These are phyloP conservation scores for Phylloporus sp. DNA, from an alignment of 768 basidiomycete species.

Conservation along the genomic window DNA sequence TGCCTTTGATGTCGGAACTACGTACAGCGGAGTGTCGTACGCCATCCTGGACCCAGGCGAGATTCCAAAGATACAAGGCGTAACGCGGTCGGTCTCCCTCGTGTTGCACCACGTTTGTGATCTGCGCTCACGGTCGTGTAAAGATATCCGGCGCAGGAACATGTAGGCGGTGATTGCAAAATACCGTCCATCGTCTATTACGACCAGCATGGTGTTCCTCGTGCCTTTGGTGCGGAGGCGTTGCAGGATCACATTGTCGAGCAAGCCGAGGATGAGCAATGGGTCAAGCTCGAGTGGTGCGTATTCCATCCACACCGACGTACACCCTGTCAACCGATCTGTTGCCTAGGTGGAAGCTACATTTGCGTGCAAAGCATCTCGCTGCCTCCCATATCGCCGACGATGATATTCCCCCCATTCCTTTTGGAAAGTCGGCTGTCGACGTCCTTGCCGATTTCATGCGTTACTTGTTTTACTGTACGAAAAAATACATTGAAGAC, in stretches of 20 bases:
- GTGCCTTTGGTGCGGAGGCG: slow-evolving; percentile 46
- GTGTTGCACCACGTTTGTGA: slow-evolving; percentile 5
- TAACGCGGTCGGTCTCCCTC: slow-evolving; percentile 28
- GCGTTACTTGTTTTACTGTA: slow-evolving; percentile 42
- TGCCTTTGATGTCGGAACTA: slow-evolving; percentile 40
- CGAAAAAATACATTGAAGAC: slow-evolving; percentile 45
- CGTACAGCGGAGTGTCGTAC: slow-evolving; percentile 40
- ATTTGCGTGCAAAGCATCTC: slow-evolving; percentile 36
- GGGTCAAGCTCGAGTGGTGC: slow-evolving; percentile 46
- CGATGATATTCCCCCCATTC: slow-evolving; percentile 39
- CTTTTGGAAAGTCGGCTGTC: slow-evolving; percentile 37
- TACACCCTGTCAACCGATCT: neutral
- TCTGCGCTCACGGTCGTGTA: slow-evolving; percentile 2
- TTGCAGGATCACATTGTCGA: slow-evolving; percentile 37
- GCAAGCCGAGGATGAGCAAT: slow-evolving; percentile 41
- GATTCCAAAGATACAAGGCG: slow-evolving; percentile 33
- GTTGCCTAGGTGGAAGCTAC: slow-evolving; percentile 33
- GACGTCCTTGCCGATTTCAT: slow-evolving; percentile 48
- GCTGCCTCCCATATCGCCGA: slow-evolving; percentile 29
- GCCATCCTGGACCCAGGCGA: slow-evolving; percentile 40
- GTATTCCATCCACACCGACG: neutral
- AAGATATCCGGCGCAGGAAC: slow-evolving; percentile 42
- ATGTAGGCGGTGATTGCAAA: slow-evolving; percentile 42
- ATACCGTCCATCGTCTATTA: slow-evolving; percentile 50
- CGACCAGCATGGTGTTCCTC: slow-evolving; percentile 35